Evolutionary conservation across 352 stramenopile species (phyloP).

Genomic region (Pythium aristosporum): DNA sequence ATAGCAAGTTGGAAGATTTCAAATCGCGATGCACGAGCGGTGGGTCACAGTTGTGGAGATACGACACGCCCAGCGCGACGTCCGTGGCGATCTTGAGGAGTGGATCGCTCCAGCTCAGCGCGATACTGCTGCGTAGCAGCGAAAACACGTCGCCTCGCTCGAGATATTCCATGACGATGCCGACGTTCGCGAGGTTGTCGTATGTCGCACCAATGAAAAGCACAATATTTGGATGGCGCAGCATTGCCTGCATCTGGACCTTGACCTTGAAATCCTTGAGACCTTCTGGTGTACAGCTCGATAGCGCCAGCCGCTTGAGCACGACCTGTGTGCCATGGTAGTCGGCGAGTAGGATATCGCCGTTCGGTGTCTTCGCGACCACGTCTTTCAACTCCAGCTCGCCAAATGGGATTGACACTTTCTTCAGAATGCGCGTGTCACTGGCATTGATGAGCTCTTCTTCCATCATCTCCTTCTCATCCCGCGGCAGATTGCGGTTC

Average conservation of each 20-base stretch:
- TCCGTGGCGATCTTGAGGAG: constrained; percentile 81
- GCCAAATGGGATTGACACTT: constrained; percentile 74
- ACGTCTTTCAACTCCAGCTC: constrained; percentile 78
- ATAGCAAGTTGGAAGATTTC: constrained; percentile 80
- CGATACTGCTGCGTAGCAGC: constrained; percentile 58
- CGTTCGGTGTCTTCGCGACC: constrained; percentile 57
- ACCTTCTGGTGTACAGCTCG: constrained; percentile 53
- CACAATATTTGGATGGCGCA: constrained; percentile 86
- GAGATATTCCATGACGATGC: constrained; percentile 77
- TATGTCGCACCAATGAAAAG: constrained; percentile 85
- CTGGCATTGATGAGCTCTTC: constrained; percentile 40
- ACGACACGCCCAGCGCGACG: constrained; percentile 76
- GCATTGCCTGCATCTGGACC: constrained; percentile 74
- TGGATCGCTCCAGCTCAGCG: constrained; percentile 75
- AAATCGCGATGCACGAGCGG: constrained; percentile 81
- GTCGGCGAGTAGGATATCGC: constrained; percentile 67
- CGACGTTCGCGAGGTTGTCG: constrained; percentile 77
- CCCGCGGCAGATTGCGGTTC: constrained; percentile 55
- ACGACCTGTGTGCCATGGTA: constrained; percentile 77
- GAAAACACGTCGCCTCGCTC: constrained; percentile 68
- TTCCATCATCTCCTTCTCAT: constrained; percentile 61
- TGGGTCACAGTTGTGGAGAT: constrained; percentile 79
- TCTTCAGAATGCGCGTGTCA: constrained; percentile 57
- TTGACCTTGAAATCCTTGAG: constrained; percentile 74
- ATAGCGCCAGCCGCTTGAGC: constrained; percentile 71